These are phyloP conservation scores for Escallonia herrerae DNA, from an alignment of 129 eudicot species.

Conservation along the genomic window DNA sequence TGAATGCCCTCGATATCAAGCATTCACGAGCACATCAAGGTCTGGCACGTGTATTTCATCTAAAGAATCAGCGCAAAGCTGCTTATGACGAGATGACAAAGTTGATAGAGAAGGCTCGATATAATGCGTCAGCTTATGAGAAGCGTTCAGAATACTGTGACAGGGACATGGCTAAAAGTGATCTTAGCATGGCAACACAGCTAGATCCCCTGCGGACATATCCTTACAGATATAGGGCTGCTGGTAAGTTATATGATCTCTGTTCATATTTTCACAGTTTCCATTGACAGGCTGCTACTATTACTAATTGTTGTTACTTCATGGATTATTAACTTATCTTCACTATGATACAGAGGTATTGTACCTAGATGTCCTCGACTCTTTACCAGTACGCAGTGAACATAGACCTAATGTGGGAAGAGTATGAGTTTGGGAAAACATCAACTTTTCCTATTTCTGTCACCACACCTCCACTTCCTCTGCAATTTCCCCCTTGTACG, in stretches of 20 bases:
- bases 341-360: too few species aligned
- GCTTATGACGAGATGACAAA: constrained; percentile 64
- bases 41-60: constrained; percentile 53
- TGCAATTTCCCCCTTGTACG: too few species aligned
- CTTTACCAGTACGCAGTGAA: too few species aligned
- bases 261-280: not conserved
- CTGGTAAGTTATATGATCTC: constrained; percentile 27
- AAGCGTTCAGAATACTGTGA: constrained; percentile 62
- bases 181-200: constrained; percentile 46
- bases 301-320: too few species aligned
- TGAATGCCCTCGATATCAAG: constrained; percentile 50
- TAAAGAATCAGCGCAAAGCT: constrained; percentile 42
- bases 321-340: too few species aligned
- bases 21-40: constrained; percentile 66
- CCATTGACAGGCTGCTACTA: not conserved
- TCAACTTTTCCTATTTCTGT: too few species aligned
- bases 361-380: too few species aligned
- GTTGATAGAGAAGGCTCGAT: constrained; percentile 42
- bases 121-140: constrained; percentile 57
- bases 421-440: too few species aligned
- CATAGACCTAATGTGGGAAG: too few species aligned
- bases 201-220: constrained; percentile 54
- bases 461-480: too few species aligned
- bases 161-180: constrained; percentile 46
- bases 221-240: constrained; percentile 55